Conservation (phyloP, 768 basidiomycete species). For the Tylopilus vinaceipallidus region DNA sequence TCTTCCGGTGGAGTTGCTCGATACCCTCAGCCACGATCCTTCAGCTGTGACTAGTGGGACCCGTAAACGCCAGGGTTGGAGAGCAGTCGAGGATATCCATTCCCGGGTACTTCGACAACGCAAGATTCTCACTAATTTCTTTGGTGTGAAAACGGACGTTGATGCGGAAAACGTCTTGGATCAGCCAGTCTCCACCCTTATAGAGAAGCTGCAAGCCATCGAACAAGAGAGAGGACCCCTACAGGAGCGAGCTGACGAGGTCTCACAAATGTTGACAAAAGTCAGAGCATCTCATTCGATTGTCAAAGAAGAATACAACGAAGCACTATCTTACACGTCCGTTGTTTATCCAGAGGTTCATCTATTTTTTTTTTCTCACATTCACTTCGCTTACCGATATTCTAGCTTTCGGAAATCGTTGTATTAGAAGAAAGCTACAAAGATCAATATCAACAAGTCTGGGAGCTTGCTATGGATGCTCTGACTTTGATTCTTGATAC, state of each 20-base stretch:
- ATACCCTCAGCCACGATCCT: constrained; percentile 76
- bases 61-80: constrained; percentile 59
- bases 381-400: constrained; percentile 3
- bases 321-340: constrained; percentile 65
- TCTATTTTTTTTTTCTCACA: neutral
- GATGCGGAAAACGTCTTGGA: constrained; percentile 45
- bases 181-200: constrained; percentile 50
- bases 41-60: constrained; percentile 70
- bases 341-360: constrained; percentile 74
- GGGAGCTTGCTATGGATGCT: constrained; percentile 79
- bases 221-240: constrained; percentile 47
- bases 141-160: constrained; percentile 7
- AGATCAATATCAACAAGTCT: constrained; percentile 77
- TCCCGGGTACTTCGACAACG: constrained; percentile 61
- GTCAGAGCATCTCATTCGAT: constrained; percentile 54
- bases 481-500: constrained; percentile 74
- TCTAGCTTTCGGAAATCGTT: constrained; percentile 65
- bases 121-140: constrained; percentile 47
- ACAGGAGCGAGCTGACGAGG: constrained; percentile 44
- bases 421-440: constrained; percentile 76
- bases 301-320: constrained; percentile 67
- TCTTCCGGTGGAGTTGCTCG: constrained; percentile 65
- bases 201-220: constrained; percentile 48
- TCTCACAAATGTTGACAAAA: constrained; percentile 44
- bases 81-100: constrained; percentile 75